phyloP scores from a whole-genome alignment of 2,329 filamentous ascomycete genomes.

The Diaporthe sp. region DNA sequence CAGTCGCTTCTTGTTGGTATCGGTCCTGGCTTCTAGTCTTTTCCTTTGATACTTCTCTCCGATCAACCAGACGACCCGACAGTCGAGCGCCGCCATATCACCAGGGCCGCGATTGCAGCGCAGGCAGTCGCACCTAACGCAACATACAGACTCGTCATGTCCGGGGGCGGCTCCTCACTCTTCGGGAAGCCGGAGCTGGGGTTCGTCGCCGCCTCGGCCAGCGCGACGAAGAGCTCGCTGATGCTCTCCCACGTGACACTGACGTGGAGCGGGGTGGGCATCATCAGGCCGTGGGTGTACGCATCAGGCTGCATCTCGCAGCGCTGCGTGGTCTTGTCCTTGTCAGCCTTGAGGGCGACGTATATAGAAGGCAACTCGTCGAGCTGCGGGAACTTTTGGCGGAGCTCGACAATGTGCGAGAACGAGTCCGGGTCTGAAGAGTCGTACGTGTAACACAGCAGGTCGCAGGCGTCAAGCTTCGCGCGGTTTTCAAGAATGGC shows the following conservation, averaged over 20 bases:
- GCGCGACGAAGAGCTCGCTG: constrained; percentile 89
- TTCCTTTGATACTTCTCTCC: not conserved
- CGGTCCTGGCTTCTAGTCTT: too few species aligned
- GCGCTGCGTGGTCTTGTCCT: constrained; percentile 96
- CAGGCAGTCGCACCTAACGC: constrained; percentile 81
- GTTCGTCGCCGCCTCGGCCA: constrained; percentile 93
- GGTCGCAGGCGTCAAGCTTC: constrained; percentile 92
- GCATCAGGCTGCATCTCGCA: constrained; percentile 92
- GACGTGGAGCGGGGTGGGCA: constrained; percentile 93
- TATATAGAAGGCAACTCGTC: constrained; percentile 94
- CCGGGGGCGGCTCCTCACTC: constrained; percentile 86
- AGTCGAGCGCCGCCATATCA: constrained; percentile 74
- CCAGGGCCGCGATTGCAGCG: constrained; percentile 72
- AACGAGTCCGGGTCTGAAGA: constrained; percentile 98
- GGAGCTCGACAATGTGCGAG: constrained; percentile 86
- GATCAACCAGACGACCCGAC: constrained; percentile 17
- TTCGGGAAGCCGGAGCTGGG: constrained; percentile 92
- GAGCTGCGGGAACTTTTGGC: constrained; percentile 83
- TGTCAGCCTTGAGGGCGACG: constrained; percentile 93
- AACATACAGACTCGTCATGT: constrained; percentile 88
- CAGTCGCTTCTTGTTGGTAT: not conserved
- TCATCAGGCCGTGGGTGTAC: constrained; percentile 87
- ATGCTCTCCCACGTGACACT: constrained; percentile 96
- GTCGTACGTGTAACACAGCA: constrained; percentile 96
- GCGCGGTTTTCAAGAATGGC: constrained; percentile 93